Conservation (phyloP, 2,329 filamentous ascomycete species). For the Fusarium longipes region DNA sequence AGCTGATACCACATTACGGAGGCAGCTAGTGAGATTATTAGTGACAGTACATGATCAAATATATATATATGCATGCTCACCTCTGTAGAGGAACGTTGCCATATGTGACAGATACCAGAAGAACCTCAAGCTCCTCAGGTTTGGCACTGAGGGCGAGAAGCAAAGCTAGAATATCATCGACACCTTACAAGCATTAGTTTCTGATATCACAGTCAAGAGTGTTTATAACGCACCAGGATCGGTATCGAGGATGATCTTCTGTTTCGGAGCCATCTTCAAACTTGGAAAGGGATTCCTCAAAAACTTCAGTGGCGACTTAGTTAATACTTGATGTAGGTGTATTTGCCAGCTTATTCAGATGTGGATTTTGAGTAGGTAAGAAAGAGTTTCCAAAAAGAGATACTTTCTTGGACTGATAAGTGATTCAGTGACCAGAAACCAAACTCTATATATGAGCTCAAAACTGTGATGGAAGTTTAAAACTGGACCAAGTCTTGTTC, state of each 20-base stretch:
- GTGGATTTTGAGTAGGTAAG: not conserved
- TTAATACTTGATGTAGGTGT: not conserved
- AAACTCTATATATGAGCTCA: slow-evolving; percentile 6
- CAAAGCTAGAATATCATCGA: slow-evolving; percentile 91
- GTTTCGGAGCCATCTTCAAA: slow-evolving; percentile 68
- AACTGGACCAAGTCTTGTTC: slow-evolving; percentile 3
- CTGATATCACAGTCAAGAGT: fast-evolving
- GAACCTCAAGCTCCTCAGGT: slow-evolving; percentile 85
- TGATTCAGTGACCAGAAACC: not conserved
- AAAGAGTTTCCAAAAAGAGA: not conserved
- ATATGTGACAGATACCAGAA: slow-evolving; percentile 89
- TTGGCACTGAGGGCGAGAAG: slow-evolving; percentile 85
- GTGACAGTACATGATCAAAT: not conserved
- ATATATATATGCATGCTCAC: slow-evolving; percentile 59
- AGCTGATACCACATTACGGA: slow-evolving; percentile 87
- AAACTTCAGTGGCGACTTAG: slow-evolving; percentile 1
- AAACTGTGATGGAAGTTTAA: slow-evolving; percentile 9
- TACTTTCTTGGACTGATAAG: not conserved
- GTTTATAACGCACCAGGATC: slow-evolving; percentile 74
- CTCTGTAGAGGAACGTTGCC: slow-evolving; percentile 91
- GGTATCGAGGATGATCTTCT: slow-evolving; percentile 93
- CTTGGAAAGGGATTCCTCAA: not conserved
- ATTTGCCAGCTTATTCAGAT: not conserved
- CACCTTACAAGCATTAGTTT: slow-evolving; percentile 60
- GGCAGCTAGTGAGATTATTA: slow-evolving; percentile 66